Percentiles rank a stretch among this genome's conserved stretches.
Evolutionary conservation across 2,329 filamentous ascomycete species (phyloP).

Genomic region (Ophiostoma angusticollis): DNA sequence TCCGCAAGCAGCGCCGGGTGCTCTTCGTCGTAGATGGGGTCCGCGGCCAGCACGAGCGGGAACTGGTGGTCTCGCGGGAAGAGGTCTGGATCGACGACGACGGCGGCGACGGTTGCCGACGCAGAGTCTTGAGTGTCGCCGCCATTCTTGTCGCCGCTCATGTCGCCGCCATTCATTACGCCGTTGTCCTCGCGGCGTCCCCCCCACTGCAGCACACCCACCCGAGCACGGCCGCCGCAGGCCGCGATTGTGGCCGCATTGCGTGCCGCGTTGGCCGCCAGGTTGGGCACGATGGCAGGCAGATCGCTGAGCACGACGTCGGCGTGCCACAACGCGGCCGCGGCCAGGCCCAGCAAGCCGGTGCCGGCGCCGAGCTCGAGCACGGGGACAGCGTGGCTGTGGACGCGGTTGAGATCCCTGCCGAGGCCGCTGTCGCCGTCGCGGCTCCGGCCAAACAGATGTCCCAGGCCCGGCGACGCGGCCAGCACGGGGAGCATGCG

Average conservation of each 20-base stretch:
- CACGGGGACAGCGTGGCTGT: conserved; percentile 21
- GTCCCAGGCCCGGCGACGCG: background rate
- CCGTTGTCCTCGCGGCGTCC: conserved; percentile 18
- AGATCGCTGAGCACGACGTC: conserved; percentile 70
- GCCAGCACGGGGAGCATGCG: conserved; percentile 41
- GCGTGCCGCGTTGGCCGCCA: conserved; percentile 55
- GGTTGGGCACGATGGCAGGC: conserved; percentile 68
- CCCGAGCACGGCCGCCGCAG: conserved; percentile 43
- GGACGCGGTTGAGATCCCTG: background rate
- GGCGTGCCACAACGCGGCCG: conserved; percentile 56
- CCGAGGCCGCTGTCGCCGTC: too few relatives aligned
- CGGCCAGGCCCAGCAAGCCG: conserved; percentile 77
- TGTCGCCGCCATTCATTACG: conserved; percentile 20
- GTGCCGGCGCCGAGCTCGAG: conserved; percentile 86
- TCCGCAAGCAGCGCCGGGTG: conserved; percentile 64
- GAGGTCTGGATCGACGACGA: conserved; percentile 30
- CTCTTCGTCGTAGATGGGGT: conserved; percentile 74
- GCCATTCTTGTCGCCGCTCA: too few relatives aligned
- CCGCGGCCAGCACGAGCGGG: conserved; percentile 68
- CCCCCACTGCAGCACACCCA: conserved; percentile 65
- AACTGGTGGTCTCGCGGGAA: conserved; percentile 20
- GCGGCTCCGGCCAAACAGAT: too few relatives aligned
- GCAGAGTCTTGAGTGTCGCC: too few relatives aligned
- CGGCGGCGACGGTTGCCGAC: too few relatives aligned
- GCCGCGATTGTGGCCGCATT: conserved; percentile 46